A percentile compares a stretch with the other conserved stretches of the same genome.
Evolutionary conservation across 805 yeast genomes (phyloP).

Genomic region (Candida saitoana): DNA sequence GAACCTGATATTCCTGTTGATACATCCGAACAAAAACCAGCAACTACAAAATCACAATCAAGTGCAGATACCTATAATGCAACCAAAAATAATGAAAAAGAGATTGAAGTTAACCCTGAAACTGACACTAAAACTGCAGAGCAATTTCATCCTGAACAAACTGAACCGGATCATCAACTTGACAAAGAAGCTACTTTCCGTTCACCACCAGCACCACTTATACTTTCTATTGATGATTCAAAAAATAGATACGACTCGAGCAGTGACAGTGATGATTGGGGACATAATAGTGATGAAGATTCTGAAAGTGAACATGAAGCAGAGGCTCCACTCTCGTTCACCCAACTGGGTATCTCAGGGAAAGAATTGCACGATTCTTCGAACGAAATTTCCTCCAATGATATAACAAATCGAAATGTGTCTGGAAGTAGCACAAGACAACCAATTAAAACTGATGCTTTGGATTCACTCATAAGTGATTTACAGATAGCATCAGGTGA

Average conservation of each 20-base stretch:
- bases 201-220: slow-evolving; percentile 15
- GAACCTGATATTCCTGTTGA: neutral
- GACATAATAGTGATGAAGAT: slow-evolving; percentile 19
- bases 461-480: slow-evolving; percentile 38
- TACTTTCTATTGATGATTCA: slow-evolving; percentile 16
- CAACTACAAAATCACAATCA: neutral
- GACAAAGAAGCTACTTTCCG: neutral
- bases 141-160: neutral
- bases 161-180: neutral
- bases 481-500: slow-evolving; percentile 20
- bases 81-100: neutral
- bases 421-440: neutral
- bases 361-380: neutral
- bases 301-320: neutral
- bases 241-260: slow-evolving; percentile 9
- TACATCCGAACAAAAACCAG: neutral
- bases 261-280: slow-evolving; percentile 23
- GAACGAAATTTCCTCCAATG: neutral
- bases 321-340: slow-evolving; percentile 1
- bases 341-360: neutral
- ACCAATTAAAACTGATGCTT: slow-evolving; percentile 18
- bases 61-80: neutral
- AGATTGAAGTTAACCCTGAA: no score
- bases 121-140: neutral
- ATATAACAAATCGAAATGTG: neutral